Evolutionary conservation across 2,329 filamentous ascomycete species (phyloP).

Genomic region (Fusarium pseudonygamai): DNA sequence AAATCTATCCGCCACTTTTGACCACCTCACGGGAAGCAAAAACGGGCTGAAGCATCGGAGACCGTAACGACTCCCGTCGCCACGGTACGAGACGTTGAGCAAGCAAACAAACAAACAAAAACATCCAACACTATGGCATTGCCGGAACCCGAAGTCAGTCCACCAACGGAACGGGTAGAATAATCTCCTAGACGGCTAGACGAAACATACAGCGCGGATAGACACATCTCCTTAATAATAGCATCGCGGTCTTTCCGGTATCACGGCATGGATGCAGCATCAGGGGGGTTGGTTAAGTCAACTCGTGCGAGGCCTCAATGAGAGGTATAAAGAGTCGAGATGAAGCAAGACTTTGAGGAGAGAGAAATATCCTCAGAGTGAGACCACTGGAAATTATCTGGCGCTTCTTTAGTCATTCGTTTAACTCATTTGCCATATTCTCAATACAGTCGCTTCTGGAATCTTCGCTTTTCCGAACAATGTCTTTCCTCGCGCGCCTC

Average conservation of each 20-base stretch:
- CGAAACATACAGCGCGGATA: conserved; percentile 24
- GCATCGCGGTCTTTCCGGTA: conserved; percentile 19
- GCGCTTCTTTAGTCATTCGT: conserved; percentile 38
- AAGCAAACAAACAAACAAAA: not conserved
- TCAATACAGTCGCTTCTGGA: conserved; percentile 19
- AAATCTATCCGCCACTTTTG: not conserved
- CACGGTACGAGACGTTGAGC: not conserved
- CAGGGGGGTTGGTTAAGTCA: not conserved
- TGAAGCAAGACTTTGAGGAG: conserved; percentile 6
- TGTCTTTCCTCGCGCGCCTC: conserved; percentile 37
- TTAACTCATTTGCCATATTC: not conserved
- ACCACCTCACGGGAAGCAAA: not conserved
- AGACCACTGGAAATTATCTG: conserved; percentile 24
- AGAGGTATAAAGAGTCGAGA: conserved; percentile 41
- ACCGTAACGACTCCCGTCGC: not conserved
- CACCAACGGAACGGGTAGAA: not conserved
- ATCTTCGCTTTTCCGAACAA: conserved; percentile 25
- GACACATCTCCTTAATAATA: conserved; percentile 22
- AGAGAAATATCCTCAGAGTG: conserved; percentile 13
- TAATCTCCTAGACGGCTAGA: conserved; percentile 20
- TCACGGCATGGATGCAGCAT: conserved; percentile 32
- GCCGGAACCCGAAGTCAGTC: not conserved
- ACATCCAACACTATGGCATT: not conserved
- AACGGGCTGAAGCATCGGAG: conserved; percentile 3
- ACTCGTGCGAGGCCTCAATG: conserved; percentile 33